Evolutionary conservation across 371 early-diverging fungal genomes (phyloP), one percentile per base, ranked within the genome.

Genomic region (Apophysomyces sp.): DNA sequence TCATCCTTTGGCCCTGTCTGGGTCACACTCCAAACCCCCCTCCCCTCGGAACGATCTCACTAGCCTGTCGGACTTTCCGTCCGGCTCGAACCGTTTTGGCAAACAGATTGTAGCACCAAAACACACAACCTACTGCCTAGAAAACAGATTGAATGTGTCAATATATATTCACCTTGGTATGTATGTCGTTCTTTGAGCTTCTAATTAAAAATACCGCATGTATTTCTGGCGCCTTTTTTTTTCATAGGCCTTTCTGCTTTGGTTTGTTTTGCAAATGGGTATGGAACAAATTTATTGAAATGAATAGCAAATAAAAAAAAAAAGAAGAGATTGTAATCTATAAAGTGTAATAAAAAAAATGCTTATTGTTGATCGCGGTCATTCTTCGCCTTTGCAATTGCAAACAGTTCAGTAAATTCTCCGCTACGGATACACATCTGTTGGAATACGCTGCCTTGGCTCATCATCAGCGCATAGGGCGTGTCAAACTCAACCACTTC

Each of bases 381-480:
- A 13, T 36, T 21, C 32, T 56, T 56, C 13, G 58, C 27, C 44
- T 58, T 41, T 12, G 58, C 58, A 44, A 58, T 58, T 3, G 58
- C 44, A 26, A 40, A 52, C 12, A 60, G 24, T 9, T 60, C 60
- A 16, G 1, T 27, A 18, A 62, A 79, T 57, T 84, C 84, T 18
- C 82, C 83, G 0, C 79, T 76, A 32, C 87, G 83, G 52, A 82
- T 80, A 53, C 79, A 78, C 80, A 86, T 80, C 40, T 65, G 61
- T 32, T 68, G 56, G 59, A 86, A 84, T 29, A 79, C 52, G 12
- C 77, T 68, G 15, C 60, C 77, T 3, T 72, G 58, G 11, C 59
- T 55, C 21, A 66, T 63, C 36, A 52, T 57, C 3, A 59, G 49
- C 11, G 32, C 11, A 28, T 65, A 54, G 7, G 51, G 60, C 12